Conservation (phyloP, 306 rosid species). For the Fragaria ananassa region DNA sequence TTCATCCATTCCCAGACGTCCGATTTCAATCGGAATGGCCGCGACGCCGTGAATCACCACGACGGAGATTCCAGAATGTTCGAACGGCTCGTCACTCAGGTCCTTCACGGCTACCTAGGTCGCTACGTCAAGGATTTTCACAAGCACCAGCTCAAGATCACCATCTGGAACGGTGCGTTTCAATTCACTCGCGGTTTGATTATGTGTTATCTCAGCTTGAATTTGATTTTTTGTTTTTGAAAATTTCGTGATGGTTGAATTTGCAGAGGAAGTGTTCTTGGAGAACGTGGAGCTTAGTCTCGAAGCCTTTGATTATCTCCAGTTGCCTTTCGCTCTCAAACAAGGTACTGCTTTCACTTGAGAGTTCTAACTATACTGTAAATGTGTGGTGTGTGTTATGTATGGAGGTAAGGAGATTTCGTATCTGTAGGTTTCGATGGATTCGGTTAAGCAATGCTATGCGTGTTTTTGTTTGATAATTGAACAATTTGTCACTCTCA, state of each 20-base stretch:
- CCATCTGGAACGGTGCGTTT: constrained; percentile 55
- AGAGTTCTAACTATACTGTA: background rate
- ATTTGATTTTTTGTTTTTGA: background rate
- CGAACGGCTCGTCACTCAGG: constrained; percentile 73
- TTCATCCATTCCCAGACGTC: background rate
- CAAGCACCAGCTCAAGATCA: constrained; percentile 81
- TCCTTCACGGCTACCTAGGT: constrained; percentile 78
- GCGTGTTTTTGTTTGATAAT: background rate
- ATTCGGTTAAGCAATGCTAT: background rate
- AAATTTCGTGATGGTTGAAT: background rate
- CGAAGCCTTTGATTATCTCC: constrained; percentile 94
- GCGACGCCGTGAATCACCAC: background rate
- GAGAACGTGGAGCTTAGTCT: constrained; percentile 92
- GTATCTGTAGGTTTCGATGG: background rate
- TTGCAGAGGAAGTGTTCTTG: constrained; percentile 74
- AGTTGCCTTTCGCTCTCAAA: constrained; percentile 85
- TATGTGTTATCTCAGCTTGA: background rate
- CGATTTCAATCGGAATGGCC: background rate
- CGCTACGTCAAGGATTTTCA: constrained; percentile 79
- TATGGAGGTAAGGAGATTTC: background rate
- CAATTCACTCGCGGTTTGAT: constrained; percentile 1
- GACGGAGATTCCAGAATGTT: constrained; percentile 42
- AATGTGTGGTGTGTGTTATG: background rate
- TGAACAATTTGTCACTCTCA: background rate
- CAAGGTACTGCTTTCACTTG: constrained; percentile 49